Conservation (phyloP, 2,329 filamentous ascomycete genomes). For the Cercospora zeina region DNA sequence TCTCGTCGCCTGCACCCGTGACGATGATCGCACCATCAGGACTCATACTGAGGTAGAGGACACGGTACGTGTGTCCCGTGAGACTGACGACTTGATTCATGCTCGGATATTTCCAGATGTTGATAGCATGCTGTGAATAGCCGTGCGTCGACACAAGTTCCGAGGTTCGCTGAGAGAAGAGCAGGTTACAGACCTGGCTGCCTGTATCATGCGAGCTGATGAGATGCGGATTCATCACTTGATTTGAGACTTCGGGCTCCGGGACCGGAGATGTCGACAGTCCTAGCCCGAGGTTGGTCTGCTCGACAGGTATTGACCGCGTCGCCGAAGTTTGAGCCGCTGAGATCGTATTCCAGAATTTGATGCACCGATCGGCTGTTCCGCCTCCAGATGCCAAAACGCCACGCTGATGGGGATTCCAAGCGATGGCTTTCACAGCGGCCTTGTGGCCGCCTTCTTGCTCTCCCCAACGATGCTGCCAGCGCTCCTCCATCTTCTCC, state of each 20-base stretch:
- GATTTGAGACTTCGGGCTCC: constrained; percentile 38
- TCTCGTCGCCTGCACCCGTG: constrained; percentile 95
- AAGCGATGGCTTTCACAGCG: constrained; percentile 95
- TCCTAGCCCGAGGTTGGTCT: constrained; percentile 32
- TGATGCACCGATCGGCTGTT: constrained; percentile 92
- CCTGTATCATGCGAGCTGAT: constrained; percentile 89
- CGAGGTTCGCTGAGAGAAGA: constrained; percentile 96
- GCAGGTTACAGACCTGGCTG: constrained; percentile 97
- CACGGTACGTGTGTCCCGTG: constrained; percentile 94
- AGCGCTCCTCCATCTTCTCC: constrained; percentile 92
- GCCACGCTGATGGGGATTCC: constrained; percentile 94
- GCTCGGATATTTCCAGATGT: constrained; percentile 98
- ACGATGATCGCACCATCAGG: constrained; percentile 92
- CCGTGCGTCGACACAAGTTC: constrained; percentile 97
- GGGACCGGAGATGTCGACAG: constrained; percentile 32
- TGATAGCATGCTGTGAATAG: constrained; percentile 97
- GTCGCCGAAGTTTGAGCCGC: constrained; percentile 43
- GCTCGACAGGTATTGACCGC: constrained; percentile 31
- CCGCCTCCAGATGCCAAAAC: constrained; percentile 94
- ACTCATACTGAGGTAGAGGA: constrained; percentile 95
- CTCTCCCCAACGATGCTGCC: constrained; percentile 89
- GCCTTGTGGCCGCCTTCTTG: constrained; percentile 95
- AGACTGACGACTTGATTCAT: constrained; percentile 96
- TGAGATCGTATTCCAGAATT: constrained; percentile 85
- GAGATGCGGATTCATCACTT: constrained; percentile 50